A percentile compares a stretch with the other conserved stretches of the same genome.
Conservation (phyloP, 371 early-diverging fungal species). For the Actinomortierella ambigua region DNA sequence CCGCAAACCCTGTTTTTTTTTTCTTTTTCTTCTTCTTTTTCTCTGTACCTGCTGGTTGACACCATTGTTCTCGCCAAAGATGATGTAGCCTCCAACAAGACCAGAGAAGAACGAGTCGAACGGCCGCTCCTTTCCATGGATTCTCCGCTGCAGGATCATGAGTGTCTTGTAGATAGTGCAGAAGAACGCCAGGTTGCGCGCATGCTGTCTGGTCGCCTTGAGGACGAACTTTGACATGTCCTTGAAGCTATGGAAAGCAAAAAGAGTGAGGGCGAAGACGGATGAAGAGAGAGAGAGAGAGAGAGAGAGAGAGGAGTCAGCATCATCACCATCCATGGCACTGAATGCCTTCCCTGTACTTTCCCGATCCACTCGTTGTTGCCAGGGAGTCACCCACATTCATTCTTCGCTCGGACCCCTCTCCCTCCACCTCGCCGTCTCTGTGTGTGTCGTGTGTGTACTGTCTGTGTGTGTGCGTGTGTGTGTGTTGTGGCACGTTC, state of each 20-base stretch:
- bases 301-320: not conserved
- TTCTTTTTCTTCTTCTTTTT: not conserved
- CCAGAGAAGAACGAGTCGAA: constrained; percentile 92
- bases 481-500: not conserved
- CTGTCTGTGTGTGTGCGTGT: constrained; percentile 2
- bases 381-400: not conserved
- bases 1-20: not conserved
- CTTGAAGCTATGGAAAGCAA: constrained; percentile 51
- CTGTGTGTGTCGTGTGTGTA: not conserved
- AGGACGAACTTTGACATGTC: constrained; percentile 79
- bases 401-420: not conserved
- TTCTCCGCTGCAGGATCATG: constrained; percentile 73
- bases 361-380: too few species aligned
- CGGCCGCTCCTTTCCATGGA: constrained; percentile 76
- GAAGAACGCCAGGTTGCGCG: constrained; percentile 88
- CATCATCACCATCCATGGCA: not conserved
- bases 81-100: constrained; percentile 92
- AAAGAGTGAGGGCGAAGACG: not conserved
- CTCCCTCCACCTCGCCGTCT: not conserved
- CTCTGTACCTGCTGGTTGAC: constrained; percentile 92
- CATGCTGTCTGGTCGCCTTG: constrained; percentile 90
- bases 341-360: too few species aligned
- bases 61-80: constrained; percentile 93
- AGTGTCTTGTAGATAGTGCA: constrained; percentile 93
- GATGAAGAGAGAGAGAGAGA: not conserved